Evolutionary conservation across 805 yeast species (phyloP).

Genomic region (Saccharomycopsis synnaedendra): DNA sequence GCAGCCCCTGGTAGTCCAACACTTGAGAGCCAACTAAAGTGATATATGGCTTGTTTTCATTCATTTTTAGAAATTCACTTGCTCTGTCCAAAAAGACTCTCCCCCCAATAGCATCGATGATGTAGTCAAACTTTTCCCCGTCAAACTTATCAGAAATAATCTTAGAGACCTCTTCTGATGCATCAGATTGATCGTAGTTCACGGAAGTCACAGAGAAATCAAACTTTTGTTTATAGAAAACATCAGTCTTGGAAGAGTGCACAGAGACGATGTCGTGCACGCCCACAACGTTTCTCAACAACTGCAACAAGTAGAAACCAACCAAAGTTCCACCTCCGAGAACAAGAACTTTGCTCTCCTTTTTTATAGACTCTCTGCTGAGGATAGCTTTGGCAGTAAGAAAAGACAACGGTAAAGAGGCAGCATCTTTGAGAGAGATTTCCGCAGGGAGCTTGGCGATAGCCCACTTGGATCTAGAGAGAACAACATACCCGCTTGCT

Average conservation of each 20-base stretch:
- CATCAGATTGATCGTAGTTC: slow-evolving; percentile 9
- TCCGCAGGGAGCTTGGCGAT: slow-evolving; percentile 34
- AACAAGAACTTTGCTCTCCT: slow-evolving; percentile 41
- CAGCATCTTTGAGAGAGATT: slow-evolving; percentile 42
- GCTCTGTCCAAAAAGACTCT: slow-evolving; percentile 30
- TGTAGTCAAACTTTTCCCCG: slow-evolving; percentile 38
- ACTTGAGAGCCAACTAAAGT: slow-evolving; percentile 58
- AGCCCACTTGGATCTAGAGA: slow-evolving; percentile 40
- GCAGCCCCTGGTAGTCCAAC: slow-evolving; percentile 23
- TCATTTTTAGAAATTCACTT: slow-evolving; percentile 4
- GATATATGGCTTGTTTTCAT: slow-evolving; percentile 27
- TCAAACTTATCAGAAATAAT: slow-evolving; percentile 4
- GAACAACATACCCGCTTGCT: slow-evolving; percentile 39
- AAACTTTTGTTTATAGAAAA: slow-evolving; percentile 23
- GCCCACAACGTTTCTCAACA: slow-evolving; percentile 38
- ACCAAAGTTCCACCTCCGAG: slow-evolving; percentile 76
- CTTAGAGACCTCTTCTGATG: not conserved
- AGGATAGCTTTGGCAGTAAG: slow-evolving; percentile 49
- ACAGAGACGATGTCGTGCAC: slow-evolving; percentile 39
- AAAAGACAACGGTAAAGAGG: slow-evolving; percentile 42
- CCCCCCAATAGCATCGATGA: slow-evolving; percentile 68
- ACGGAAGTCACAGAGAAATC: slow-evolving; percentile 3
- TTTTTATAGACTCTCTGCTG: slow-evolving; percentile 21
- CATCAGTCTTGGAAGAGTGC: slow-evolving; percentile 42
- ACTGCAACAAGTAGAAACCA: slow-evolving; percentile 49